Percentiles rank a stretch among this genome's conserved stretches.
Evolutionary conservation across 2,329 filamentous ascomycete species (phyloP).

Genomic region (Botrytis galanthina): DNA sequence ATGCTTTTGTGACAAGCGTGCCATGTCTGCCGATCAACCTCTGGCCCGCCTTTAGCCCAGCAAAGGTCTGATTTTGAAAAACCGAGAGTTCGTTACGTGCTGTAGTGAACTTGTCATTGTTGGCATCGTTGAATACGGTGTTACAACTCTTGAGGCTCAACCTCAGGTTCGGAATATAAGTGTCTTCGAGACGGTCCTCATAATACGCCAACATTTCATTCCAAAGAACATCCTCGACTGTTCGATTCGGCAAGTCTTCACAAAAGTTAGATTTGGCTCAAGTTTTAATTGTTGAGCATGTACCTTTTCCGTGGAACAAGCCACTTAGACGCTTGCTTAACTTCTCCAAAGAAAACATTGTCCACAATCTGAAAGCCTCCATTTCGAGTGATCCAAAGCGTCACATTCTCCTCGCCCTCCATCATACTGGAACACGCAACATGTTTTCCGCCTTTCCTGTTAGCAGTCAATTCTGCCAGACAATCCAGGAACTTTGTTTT

Average conservation of each 20-base stretch:
- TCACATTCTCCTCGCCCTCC: neutral
- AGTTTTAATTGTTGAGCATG: neutral
- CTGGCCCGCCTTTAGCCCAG: neutral
- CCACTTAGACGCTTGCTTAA: neutral
- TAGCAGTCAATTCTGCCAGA: neutral
- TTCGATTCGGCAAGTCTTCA: neutral
- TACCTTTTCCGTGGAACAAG: neutral
- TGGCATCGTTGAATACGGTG: neutral
- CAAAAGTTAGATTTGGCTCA: neutral
- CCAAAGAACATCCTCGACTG: neutral
- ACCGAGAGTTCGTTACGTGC: neutral
- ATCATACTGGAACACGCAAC: neutral
- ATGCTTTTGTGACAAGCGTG: neutral
- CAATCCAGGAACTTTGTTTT: neutral
- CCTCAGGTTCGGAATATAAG: neutral
- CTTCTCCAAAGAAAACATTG: neutral
- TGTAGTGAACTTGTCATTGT: neutral
- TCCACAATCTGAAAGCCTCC: neutral
- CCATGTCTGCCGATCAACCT: neutral
- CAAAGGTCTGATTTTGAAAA: neutral
- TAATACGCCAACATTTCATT: neutral
- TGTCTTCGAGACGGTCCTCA: neutral
- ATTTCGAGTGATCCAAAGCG: neutral
- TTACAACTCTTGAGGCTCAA: neutral
- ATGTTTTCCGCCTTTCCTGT: neutral